Evolutionary conservation across 2,329 filamentous ascomycete genomes (phyloP).

Genomic region (Trichoderma brevicompactum): DNA sequence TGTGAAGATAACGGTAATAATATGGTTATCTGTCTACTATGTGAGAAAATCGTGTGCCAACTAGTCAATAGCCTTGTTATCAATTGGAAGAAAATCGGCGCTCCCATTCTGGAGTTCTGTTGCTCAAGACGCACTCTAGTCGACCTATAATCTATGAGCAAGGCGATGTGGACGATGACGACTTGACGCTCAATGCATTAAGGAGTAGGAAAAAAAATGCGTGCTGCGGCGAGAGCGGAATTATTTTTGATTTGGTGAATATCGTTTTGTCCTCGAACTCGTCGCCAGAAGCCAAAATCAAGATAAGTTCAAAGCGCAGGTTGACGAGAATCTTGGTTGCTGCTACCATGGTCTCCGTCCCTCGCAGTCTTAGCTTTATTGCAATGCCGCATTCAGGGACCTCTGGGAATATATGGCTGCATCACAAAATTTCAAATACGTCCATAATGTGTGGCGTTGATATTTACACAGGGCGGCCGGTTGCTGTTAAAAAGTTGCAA

Average conservation of each 20-base stretch:
- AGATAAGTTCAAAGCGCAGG: no score
- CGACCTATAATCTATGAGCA: constrained; percentile 20
- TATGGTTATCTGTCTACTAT: no score
- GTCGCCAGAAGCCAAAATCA: no score
- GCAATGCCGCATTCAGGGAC: background rate
- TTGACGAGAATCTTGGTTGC: background rate
- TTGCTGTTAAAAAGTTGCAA: constrained; percentile 6
- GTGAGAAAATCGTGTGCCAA: no score
- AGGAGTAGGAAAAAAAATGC: no score
- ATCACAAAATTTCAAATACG: constrained; percentile 7
- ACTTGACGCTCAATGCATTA: background rate
- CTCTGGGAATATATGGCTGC: constrained; percentile 13
- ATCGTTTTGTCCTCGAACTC: no score
- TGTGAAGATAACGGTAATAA: no score
- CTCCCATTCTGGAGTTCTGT: background rate
- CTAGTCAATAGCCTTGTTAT: no score
- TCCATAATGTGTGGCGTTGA: background rate
- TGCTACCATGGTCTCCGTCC: background rate
- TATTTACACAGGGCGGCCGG: constrained; percentile 4
- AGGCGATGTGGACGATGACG: background rate
- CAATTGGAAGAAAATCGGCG: no score
- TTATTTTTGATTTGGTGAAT: background rate
- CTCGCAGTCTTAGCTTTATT: background rate
- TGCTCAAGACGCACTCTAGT: constrained; percentile 1
- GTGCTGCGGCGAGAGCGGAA: constrained; percentile 11